phyloP scores from a whole-genome alignment of 176 grass and related monocot species.

The Pontederia paniculata region DNA sequence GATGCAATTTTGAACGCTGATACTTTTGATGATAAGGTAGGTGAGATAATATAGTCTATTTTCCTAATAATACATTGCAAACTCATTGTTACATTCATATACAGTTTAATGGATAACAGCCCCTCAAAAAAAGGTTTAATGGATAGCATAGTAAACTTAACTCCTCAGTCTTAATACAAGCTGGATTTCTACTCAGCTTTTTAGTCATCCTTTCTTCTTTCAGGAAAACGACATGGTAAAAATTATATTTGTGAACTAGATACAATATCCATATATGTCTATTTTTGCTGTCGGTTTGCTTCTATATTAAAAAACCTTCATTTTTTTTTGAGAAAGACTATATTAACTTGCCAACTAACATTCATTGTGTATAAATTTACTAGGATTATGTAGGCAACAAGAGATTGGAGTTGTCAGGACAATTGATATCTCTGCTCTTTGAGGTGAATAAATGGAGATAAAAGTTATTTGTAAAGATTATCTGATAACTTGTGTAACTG shows the following conservation, averaged over 20 bases:
- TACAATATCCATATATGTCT: not conserved
- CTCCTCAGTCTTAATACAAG: too few relatives aligned
- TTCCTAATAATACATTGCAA: not conserved
- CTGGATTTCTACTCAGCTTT: too few relatives aligned
- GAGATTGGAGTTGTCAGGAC: slow-evolving; percentile 82
- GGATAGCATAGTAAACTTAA: too few relatives aligned
- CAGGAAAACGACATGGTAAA: too few relatives aligned
- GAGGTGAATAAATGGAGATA: slow-evolving; percentile 35
- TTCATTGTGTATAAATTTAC: slow-evolving; percentile 20
- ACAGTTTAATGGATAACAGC: not conserved
- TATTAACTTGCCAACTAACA: not conserved
- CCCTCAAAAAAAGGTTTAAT: too few relatives aligned
- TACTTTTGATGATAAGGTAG: slow-evolving; percentile 93
- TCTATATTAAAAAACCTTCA: too few relatives aligned
- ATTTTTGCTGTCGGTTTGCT: too few relatives aligned
- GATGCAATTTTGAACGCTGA: slow-evolving; percentile 78
- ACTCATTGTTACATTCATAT: not conserved
- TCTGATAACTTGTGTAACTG: slow-evolving; percentile 13
- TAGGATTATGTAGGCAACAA: slow-evolving; percentile 99
- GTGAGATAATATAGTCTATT: not conserved
- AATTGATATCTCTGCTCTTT: slow-evolving; percentile 88
- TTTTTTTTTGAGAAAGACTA: too few relatives aligned
- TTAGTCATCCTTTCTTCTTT: too few relatives aligned
- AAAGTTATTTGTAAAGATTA: not conserved
- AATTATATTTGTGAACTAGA: too few relatives aligned